Conservation (phyloP, 2,329 filamentous ascomycete genomes). For the Cladophialophora yegresii region DNA sequence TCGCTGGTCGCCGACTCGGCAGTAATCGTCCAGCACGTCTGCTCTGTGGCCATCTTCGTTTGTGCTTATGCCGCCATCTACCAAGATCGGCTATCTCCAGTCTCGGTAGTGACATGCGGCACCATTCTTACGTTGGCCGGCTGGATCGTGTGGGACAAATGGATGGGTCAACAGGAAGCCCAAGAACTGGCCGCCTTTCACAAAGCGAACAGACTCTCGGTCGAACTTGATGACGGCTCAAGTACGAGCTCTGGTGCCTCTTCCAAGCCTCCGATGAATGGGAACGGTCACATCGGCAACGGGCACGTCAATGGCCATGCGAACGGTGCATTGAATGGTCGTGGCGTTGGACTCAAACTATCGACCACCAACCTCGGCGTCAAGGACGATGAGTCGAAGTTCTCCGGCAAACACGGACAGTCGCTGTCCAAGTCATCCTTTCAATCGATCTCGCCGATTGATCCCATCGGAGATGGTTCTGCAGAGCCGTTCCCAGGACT, state of each 20-base stretch:
- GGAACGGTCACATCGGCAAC: conserved; percentile 39
- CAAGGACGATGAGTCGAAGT: conserved; percentile 33
- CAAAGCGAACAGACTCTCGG: conserved; percentile 33
- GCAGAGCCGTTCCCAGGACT: conserved; percentile 43
- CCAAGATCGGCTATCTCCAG: conserved; percentile 80
- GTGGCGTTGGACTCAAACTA: conserved; percentile 49
- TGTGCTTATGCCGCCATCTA: conserved; percentile 92
- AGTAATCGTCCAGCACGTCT: conserved; percentile 95
- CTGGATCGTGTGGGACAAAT: conserved; percentile 89
- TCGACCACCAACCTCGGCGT: conserved; percentile 43
- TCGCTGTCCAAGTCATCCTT: conserved; percentile 60
- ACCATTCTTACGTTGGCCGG: conserved; percentile 80
- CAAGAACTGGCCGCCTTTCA: conserved; percentile 39
- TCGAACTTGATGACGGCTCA: conserved; percentile 41
- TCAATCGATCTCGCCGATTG: conserved; percentile 47
- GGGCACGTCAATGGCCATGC: conserved; percentile 35
- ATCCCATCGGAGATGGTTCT: conserved; percentile 28
- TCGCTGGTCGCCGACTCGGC: conserved; percentile 91
- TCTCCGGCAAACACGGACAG: conserved; percentile 49
- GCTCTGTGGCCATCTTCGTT: conserved; percentile 89
- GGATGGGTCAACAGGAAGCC: conserved; percentile 71
- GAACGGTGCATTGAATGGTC: conserved; percentile 38
- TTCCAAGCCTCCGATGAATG: conserved; percentile 38
- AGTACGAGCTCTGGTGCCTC: conserved; percentile 46
- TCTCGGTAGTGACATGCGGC: conserved; percentile 84